Base-by-base conservation (phyloP, 306 rosid species). In the Trifolium pratense region DNA sequence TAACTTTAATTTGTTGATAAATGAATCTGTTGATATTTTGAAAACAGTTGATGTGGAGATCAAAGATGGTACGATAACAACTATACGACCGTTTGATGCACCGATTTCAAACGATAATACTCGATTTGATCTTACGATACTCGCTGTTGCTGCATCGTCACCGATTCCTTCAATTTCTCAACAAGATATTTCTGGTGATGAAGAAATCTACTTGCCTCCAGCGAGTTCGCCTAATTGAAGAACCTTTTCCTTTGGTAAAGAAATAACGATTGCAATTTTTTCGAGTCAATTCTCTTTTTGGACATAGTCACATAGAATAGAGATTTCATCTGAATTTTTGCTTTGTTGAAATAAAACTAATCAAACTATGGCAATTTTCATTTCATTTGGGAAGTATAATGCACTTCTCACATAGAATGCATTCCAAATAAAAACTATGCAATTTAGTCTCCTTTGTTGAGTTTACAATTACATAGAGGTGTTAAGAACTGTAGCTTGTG, bases 121-220 rank as follows among this genome's bases (percentile, higher is more conserved):
- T 59, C 81, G 59, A 23, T 37, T 86, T 70, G 83, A 79, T 45
- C 59, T 87, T 37, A 42, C 88, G 34, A 32, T 86, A 63, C 75
- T 90, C 13, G 85, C 86, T 11, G 85, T 71, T 42, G 75, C 84
- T 32, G 75, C 83, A 21, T 53, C 80, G 9, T 75, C 88, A 17
- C 88, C 83, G 13, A 14, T 67, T 13, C 64, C 84, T 43, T 77
- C 83, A 7, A 68, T 70, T 79, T 74, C 77, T 81, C 82, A 61
- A 69, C 82, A 61, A 69, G 85, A 82, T 63, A 29, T 71, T 13
- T 77, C 77, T 21, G 72, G 49, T 66, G 80, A 75, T 62, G 80
- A 71, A 25, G 83, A 55, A 52, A 68, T 65, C 32, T 51, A 66
- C 74, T n/a, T 77, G 76, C 71, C 8, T 14, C 79, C 79, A 6